Evolutionary conservation across 345 rosid species (phyloP).

Genomic region (Conringia planisiliqua): DNA sequence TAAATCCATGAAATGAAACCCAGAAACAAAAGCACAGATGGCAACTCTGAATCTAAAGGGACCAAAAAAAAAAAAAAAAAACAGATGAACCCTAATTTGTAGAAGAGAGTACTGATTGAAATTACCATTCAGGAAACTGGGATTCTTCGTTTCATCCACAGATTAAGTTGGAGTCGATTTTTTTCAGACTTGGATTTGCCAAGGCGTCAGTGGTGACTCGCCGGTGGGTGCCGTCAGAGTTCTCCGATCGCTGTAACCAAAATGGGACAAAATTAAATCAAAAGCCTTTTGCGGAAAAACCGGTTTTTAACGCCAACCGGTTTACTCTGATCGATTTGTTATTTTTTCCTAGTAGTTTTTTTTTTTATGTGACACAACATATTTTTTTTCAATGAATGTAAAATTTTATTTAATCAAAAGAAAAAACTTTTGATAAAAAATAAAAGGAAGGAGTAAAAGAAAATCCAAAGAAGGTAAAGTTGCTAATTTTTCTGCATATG

Average conservation of each 20-base stretch:
- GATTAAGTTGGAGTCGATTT: not conserved
- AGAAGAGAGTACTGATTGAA: not conserved
- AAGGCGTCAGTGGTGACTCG: not conserved
- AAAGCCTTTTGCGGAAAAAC: not conserved
- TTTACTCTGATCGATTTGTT: not conserved
- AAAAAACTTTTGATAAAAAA: too few relatives aligned
- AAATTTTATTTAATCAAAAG: too few relatives aligned
- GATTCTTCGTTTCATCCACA: conserved; percentile 11
- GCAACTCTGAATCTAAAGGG: not conserved
- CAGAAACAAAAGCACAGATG: not conserved
- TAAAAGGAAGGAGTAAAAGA: too few relatives aligned
- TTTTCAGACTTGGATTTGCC: not conserved
- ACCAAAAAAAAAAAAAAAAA: too few relatives aligned
- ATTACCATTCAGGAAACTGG: conserved; percentile 21
- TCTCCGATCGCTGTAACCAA: not conserved
- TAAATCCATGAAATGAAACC: not conserved
- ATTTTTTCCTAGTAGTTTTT: too few relatives aligned
- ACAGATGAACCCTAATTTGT: conserved; percentile 7
- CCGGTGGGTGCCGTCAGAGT: conserved; percentile 12
- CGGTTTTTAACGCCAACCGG: conserved; percentile 15
- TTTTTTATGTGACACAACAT: too few relatives aligned
- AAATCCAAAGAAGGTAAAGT: not conserved
- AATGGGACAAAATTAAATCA: not conserved
- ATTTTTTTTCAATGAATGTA: too few relatives aligned
- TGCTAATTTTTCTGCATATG: not conserved